Evolutionary conservation across 2,329 filamentous ascomycete genomes (phyloP), one percentile per base, ranked within the genome.

Genomic region (Fusarium denticulatum): DNA sequence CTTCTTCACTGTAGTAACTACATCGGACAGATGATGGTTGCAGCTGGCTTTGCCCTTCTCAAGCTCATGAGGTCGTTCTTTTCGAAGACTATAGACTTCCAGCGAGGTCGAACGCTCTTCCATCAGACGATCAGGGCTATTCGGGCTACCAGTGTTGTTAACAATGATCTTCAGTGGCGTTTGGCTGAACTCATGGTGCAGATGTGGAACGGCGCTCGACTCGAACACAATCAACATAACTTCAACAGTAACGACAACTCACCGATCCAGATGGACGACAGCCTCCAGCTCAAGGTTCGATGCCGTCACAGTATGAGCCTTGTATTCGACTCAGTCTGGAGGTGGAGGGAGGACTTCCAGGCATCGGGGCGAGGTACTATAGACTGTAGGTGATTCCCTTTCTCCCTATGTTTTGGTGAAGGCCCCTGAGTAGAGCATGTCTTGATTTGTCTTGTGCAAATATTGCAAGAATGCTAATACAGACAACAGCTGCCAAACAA

Each of bases 181-280:
- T 86, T 96, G 67, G 93, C 93, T 6, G 94, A 96, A 83, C 88
- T 96, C n/a, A 92, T 96, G 86, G 93, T 94, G 11, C 94, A 96
- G 82, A 92, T 96, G 81, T 96, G 93, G 93, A 94, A 94, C 76
- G 92, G 89, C 5, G 88, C 88, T n/a, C 85, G 88, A 16, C 81
- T 89, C 15, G 87, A 89, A 40, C 82, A 81, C 73, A 83, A 83
- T 73, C 82, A 83, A 76, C 85, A 86, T 30, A 77, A 83, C 42
- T 86, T 86, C 66, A 84, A 85, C 49, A 83, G 86, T 66, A 85
- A 87, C 60, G 88, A 90, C 68, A 81, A 85, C 46, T 80, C 83
- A 5, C 83, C 87, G 24, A 83, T 85, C 47, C 82, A 86, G 42
- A 85, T 92, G 46, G 92, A 95, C 76, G 91, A 94, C 75, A 92